phyloP scores from a whole-genome alignment of 208 protist genomes.

The Crithidia bombi region DNA sequence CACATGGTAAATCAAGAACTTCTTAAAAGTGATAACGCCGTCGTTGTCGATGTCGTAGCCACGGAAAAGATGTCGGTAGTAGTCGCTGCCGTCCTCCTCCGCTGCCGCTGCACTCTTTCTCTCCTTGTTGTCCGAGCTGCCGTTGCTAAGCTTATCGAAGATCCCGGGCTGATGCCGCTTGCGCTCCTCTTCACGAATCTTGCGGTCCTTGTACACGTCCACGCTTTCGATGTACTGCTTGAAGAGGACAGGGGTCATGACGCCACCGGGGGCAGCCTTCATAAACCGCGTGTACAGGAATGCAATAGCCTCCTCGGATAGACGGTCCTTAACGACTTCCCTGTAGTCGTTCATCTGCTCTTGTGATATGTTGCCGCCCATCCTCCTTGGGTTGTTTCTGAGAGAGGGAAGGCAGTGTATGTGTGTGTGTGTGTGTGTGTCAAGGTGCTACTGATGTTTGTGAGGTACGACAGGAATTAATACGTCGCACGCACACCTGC shows the following conservation, averaged over 20 bases:
- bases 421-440: constrained; percentile 4
- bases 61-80: constrained; percentile 87
- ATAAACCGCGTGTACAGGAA: constrained; percentile 84
- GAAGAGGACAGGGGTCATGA: constrained; percentile 82
- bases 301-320: constrained; percentile 83
- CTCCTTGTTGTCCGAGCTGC: background rate
- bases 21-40: constrained; percentile 89
- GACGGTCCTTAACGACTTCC: constrained; percentile 80
- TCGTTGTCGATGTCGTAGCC: constrained; percentile 88
- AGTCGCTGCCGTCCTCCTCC: constrained; percentile 42
- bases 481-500: too few species aligned
- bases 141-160: constrained; percentile 5
- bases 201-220: constrained; percentile 80
- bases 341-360: constrained; percentile 86
- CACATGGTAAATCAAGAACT: constrained; percentile 90
- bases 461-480: too few species aligned
- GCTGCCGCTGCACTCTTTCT: background rate
- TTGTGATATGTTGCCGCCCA: constrained; percentile 74
- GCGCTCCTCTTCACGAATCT: constrained; percentile 35
- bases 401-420: too few species aligned
- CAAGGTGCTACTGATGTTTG: background rate
- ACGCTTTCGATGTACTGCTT: constrained; percentile 85
- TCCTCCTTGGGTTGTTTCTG: constrained; percentile 25
- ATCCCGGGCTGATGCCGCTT: constrained; percentile 13
- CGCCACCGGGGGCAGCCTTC: constrained; percentile 67